Evolutionary conservation across 2,329 filamentous ascomycete genomes (phyloP).

Genomic region (Sclerotiophoma versabilis): DNA sequence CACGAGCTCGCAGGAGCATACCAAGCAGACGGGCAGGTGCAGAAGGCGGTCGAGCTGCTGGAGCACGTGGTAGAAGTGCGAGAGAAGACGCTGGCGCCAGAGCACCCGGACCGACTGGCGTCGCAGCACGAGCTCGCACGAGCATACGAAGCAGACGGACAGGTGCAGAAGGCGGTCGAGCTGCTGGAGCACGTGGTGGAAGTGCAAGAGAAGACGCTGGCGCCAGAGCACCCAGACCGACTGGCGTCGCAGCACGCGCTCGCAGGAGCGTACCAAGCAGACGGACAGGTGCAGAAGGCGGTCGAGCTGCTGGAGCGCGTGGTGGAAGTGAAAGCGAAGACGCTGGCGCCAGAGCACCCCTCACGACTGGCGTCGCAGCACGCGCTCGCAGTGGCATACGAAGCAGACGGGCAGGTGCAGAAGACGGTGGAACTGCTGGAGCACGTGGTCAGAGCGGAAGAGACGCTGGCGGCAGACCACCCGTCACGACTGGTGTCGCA

Average conservation of each 20-base stretch:
- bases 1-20: conserved; percentile 13
- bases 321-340: background rate
- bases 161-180: conserved; percentile 17
- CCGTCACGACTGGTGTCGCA: conserved; percentile 2
- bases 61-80: background rate
- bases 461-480: background rate
- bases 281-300: conserved; percentile 11
- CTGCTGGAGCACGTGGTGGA: conserved; percentile 1
- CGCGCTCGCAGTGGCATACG: conserved; percentile 7
- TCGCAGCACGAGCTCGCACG: conserved; percentile 15
- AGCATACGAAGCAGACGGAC: conserved; percentile 10
- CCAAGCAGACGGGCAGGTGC: conserved; percentile 8
- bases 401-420: conserved; percentile 9
- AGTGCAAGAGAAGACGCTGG: background rate
- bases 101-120: background rate
- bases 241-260: conserved; percentile 15
- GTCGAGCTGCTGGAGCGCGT: conserved; percentile 11
- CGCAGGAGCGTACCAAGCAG: conserved; percentile 4
- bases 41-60: conserved; percentile 15
- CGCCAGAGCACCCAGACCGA: background rate
- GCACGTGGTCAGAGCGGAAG: background rate
- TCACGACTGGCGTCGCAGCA: conserved; percentile 10
- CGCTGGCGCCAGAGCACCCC: background rate
- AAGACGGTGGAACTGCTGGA: conserved; percentile 12
- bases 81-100: background rate